These are phyloP conservation scores for Dactylellina drechsleri DNA, from an alignment of 2,329 filamentous ascomycete species.

Conservation along the genomic window DNA sequence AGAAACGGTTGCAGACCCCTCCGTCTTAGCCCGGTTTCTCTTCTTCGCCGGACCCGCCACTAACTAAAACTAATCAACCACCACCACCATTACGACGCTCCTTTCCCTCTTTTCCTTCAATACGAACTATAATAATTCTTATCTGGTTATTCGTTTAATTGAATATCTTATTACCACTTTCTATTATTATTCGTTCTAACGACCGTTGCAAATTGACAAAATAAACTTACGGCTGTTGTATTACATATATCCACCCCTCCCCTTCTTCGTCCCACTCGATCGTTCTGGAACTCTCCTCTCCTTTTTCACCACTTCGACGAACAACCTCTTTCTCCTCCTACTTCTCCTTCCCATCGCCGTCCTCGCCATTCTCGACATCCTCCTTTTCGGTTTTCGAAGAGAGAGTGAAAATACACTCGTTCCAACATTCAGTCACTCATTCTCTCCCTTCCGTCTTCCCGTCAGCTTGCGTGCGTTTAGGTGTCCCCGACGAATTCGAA, in stretches of 20 bases:
- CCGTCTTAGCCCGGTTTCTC: conserved; percentile 34
- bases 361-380: conserved; percentile 6
- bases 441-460: neutral
- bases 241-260: neutral
- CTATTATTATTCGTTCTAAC: conserved; percentile 10
- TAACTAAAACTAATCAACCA: too few species aligned
- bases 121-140: neutral
- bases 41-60: conserved; percentile 6
- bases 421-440: neutral
- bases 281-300: conserved; percentile 27
- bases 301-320: neutral
- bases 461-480: neutral
- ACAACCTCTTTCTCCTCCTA: neutral
- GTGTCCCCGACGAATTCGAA: neutral
- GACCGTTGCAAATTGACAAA: too few species aligned
- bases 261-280: conserved; percentile 27
- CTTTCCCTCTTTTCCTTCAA: conserved; percentile 4
- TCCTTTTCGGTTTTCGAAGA: conserved; percentile 1
- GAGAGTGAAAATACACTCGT: neutral
- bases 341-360: conserved; percentile 4
- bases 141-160: too few species aligned
- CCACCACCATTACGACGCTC: neutral
- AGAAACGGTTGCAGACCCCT: conserved; percentile 7
- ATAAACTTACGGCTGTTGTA: neutral
- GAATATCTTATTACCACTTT: neutral